A percentile compares a stretch with the other conserved stretches of the same genome.
Evolutionary conservation across 2,329 filamentous ascomycete genomes (phyloP).

Genomic region (Cladosporium sp.): DNA sequence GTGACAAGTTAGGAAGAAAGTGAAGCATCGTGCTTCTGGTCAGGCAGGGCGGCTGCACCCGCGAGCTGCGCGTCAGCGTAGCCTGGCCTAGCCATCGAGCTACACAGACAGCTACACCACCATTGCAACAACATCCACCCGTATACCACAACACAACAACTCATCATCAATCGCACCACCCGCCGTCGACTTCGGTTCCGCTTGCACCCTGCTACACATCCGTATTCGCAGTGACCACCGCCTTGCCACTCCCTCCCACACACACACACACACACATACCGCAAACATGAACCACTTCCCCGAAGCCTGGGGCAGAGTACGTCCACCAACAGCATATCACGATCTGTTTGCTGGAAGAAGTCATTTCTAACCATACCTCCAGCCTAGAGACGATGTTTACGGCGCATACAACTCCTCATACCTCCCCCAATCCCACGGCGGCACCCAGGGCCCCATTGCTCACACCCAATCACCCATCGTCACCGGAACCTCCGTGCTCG

Average conservation of each 20-base stretch:
- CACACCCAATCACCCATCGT: conserved; percentile 93
- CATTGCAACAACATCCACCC: neutral
- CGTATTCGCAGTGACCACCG: neutral
- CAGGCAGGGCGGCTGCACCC: neutral
- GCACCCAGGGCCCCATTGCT: conserved; percentile 61
- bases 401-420: conserved; percentile 88
- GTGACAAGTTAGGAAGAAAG: neutral
- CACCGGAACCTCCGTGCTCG: conserved; percentile 93
- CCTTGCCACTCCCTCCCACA: neutral
- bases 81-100: neutral
- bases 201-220: neutral
- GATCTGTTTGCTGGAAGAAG: conserved; percentile 28
- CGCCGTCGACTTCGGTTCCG: neutral
- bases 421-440: conserved; percentile 62
- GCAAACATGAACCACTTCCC: conserved; percentile 64
- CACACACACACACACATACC: conserved; percentile 8
- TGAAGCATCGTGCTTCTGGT: conserved; percentile 2
- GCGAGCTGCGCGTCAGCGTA: conserved; percentile 9
- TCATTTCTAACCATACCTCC: conserved; percentile 39
- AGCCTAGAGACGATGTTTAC: conserved; percentile 98
- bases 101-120: conserved; percentile 1
- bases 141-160: conserved; percentile 7
- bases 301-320: conserved; percentile 65
- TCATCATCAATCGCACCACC: neutral
- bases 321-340: conserved; percentile 32